Base-by-base conservation (phyloP, 352 stramenopile species). In the Phytophthora pluvialis region DNA sequence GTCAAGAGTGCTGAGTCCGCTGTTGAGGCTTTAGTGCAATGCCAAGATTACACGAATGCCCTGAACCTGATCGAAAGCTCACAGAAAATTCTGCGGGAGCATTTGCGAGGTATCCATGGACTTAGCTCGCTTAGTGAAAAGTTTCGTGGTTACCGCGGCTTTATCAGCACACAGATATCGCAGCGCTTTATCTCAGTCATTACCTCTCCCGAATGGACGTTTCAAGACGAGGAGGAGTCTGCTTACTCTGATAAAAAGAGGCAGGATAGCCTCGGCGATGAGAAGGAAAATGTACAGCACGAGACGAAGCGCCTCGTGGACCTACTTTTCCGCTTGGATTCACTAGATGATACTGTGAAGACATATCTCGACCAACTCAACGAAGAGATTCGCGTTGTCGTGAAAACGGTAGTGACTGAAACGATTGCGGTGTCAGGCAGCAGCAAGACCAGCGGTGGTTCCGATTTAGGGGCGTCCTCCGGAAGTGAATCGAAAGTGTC, bases 401-500 rank as follows among this genome's bases (percentile, higher is more conserved):
- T 96, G 31, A 94, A 94, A 65, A 94, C 86, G 0, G 88, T 96
- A 15, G 88, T 96, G n/a, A 94, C 82, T 0, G 88, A 96, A 73
- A 96, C 88, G 0, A 96, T 96, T 54, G 76, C 80, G 21, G 79
- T 90, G 16, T 91, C 83, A 13, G 79, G 49, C 13, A 86, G 69
- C 40, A 84, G 61, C 60, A 83, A 80, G 26, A 79, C 29, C 48
- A 75, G 26, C 1, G 49, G 50, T 3, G 59, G 64, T 8, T 66
- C 45, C n/a, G 60, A 75, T 61, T 29, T 64, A 25, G 70, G 46
- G 33, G 35, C 53, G 40, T 46, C 62, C 9, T 53, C 55, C 11
- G 70, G 65, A 25, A 75, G 52, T 39, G 84, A 93, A 49, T 91
- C 84, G n/a, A 94, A 96, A 63, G 82, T 96, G 11, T 94, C 84